These are phyloP conservation scores for Apostasia ramifera DNA, from an alignment of 106 monocot species.

Conservation along the genomic window DNA sequence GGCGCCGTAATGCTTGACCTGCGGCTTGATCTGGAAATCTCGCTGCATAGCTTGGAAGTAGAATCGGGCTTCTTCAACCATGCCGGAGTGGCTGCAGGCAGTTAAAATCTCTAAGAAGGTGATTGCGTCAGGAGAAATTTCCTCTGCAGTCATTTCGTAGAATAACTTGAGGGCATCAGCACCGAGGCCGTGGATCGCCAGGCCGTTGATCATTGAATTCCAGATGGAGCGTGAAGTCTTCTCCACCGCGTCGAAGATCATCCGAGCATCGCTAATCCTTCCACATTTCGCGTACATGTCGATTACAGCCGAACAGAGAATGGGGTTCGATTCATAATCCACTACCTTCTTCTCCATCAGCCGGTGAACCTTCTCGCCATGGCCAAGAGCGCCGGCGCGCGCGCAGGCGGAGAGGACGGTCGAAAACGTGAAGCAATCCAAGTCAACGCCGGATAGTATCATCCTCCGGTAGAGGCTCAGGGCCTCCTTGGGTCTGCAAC, in stretches of 20 bases:
- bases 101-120: conserved; percentile 41
- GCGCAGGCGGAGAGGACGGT: conserved; percentile 33
- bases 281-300: conserved; percentile 67
- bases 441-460: conserved; percentile 26
- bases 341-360: conserved; percentile 18
- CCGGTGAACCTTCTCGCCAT: conserved; percentile 22
- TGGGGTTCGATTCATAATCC: conserved; percentile 15
- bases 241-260: conserved; percentile 12
- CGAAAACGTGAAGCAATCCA: conserved; percentile 42
- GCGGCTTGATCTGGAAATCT: conserved; percentile 22
- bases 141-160: conserved; percentile 20
- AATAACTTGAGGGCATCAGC: conserved; percentile 19
- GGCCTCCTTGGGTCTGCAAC: conserved; percentile 15
- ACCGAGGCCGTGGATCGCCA: conserved; percentile 39
- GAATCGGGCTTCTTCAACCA: conserved; percentile 26
- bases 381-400: conserved; percentile 22
- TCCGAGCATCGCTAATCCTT: conserved; percentile 20
- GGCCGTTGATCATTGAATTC: conserved; percentile 51
- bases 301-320: conserved; percentile 39
- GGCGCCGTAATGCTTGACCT: conserved; percentile 39
- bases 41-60: conserved; percentile 30
- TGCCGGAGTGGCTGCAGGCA: conserved; percentile 40
- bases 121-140: conserved; percentile 25
- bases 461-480: conserved; percentile 22
- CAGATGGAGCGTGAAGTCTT: conserved; percentile 22